Evolutionary conservation across 148 eudicot genomes (phyloP).

Genomic region (Limonium bicolor): DNA sequence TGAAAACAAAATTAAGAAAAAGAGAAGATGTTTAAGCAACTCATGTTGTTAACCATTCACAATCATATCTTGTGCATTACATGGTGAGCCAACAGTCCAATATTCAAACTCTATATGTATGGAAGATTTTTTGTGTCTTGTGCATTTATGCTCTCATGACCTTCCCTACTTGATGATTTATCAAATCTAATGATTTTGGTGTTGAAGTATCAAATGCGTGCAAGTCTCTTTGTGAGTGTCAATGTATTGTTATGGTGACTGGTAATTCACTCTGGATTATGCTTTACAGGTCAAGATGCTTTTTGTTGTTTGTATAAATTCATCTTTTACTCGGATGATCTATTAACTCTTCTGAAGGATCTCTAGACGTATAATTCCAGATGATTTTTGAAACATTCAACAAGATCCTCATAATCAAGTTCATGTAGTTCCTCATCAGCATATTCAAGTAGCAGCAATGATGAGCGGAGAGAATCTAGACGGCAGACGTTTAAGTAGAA

Average conservation of each 20-base stretch:
- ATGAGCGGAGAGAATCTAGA: constrained; percentile 62
- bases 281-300: neutral
- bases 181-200: too few relatives aligned
- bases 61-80: too few relatives aligned
- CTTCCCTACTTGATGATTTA: too few relatives aligned
- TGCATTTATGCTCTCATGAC: too few relatives aligned
- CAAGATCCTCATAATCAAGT: constrained; percentile 61
- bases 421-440: constrained; percentile 71
- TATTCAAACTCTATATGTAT: too few relatives aligned
- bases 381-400: constrained; percentile 40
- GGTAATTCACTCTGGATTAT: neutral
- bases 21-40: too few relatives aligned
- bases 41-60: too few relatives aligned
- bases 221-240: neutral
- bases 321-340: neutral
- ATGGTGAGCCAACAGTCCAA: too few relatives aligned
- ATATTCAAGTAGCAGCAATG: constrained; percentile 76
- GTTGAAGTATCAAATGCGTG: too few relatives aligned
- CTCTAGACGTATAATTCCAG: neutral
- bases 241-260: neutral
- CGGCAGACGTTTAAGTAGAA: constrained; percentile 60
- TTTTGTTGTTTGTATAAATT: neutral
- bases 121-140: too few relatives aligned
- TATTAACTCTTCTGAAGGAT: neutral
- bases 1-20: too few relatives aligned